Evolutionary conservation across 2,329 filamentous ascomycete species (phyloP).

Genomic region (Phoma herbarum): DNA sequence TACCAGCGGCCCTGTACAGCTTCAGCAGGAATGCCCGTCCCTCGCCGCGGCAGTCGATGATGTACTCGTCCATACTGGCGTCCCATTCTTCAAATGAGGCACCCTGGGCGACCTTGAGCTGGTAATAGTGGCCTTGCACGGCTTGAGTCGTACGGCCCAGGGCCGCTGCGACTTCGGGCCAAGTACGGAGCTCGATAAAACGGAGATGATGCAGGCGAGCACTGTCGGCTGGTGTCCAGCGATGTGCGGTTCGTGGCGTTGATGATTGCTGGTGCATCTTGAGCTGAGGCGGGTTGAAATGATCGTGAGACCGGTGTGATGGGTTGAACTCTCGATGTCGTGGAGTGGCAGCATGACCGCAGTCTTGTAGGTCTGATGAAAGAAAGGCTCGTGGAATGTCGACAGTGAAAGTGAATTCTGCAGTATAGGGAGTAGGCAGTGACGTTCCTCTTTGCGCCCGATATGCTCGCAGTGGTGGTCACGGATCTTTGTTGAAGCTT

Average conservation of each 20-base stretch:
- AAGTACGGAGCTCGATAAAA: neutral
- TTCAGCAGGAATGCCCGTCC: conserved; percentile 1
- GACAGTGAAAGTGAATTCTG: neutral
- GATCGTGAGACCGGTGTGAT: neutral
- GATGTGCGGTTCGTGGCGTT: neutral
- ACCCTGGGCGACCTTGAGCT: conserved; percentile 1
- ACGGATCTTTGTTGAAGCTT: neutral
- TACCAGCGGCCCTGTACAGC: conserved; percentile 20
- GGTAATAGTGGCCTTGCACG: neutral
- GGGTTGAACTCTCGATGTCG: neutral
- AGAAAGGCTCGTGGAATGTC: no score
- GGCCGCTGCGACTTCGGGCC: neutral
- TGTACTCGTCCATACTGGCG: conserved; percentile 8
- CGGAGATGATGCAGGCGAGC: conserved; percentile 8
- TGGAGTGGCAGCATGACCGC: neutral
- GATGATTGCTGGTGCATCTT: neutral
- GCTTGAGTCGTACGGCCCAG: conserved; percentile 1
- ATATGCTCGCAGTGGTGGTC: neutral
- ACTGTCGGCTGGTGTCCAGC: conserved; percentile 20
- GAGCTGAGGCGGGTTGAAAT: neutral
- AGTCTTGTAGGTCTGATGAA: neutral
- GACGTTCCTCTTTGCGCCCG: neutral
- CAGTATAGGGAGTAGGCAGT: neutral
- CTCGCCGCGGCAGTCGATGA: conserved; percentile 17
- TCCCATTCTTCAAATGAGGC: conserved; percentile 14